These are phyloP conservation scores for Phytophthora macrochlamydospora DNA, from an alignment of 352 stramenopile genomes.

Conservation along the genomic window DNA sequence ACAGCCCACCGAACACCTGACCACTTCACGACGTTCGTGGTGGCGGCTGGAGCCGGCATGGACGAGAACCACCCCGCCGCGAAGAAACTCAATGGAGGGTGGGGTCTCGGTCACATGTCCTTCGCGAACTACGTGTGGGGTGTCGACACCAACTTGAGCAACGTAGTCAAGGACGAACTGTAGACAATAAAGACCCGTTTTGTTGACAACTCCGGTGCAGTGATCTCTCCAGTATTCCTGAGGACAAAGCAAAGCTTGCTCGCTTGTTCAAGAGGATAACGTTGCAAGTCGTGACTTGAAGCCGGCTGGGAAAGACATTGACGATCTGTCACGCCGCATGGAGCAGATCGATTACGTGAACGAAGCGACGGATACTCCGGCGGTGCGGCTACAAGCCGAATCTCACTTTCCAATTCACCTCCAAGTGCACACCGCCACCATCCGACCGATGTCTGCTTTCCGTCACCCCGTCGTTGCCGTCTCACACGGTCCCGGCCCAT, in stretches of 20 bases:
- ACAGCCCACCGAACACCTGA: slow-evolving; percentile 51
- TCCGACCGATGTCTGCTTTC: slow-evolving; percentile 7
- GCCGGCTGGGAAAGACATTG: too few relatives aligned
- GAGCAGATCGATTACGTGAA: background rate
- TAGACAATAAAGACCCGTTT: slow-evolving; percentile 1
- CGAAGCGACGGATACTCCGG: background rate
- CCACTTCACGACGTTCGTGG: slow-evolving; percentile 56
- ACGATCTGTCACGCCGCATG: too few relatives aligned
- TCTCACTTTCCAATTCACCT: slow-evolving; percentile 22
- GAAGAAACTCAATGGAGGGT: slow-evolving; percentile 42
- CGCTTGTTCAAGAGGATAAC: background rate
- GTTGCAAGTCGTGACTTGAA: too few relatives aligned
- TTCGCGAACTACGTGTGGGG: slow-evolving; percentile 47
- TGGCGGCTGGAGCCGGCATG: slow-evolving; percentile 51
- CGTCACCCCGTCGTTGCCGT: slow-evolving; percentile 37
- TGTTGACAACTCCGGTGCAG: too few relatives aligned
- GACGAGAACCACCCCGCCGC: slow-evolving; percentile 32
- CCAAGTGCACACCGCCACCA: background rate
- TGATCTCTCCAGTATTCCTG: too few relatives aligned
- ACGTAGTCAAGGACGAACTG: slow-evolving; percentile 31
- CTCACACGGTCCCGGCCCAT: slow-evolving; percentile 51
- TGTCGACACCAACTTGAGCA: slow-evolving; percentile 28
- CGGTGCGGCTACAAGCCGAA: background rate
- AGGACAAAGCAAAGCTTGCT: background rate
- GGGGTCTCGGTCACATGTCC: slow-evolving; percentile 44